Evolutionary conservation across 2,329 filamentous ascomycete species (phyloP).

Genomic region (Exophiala alcalophila): DNA sequence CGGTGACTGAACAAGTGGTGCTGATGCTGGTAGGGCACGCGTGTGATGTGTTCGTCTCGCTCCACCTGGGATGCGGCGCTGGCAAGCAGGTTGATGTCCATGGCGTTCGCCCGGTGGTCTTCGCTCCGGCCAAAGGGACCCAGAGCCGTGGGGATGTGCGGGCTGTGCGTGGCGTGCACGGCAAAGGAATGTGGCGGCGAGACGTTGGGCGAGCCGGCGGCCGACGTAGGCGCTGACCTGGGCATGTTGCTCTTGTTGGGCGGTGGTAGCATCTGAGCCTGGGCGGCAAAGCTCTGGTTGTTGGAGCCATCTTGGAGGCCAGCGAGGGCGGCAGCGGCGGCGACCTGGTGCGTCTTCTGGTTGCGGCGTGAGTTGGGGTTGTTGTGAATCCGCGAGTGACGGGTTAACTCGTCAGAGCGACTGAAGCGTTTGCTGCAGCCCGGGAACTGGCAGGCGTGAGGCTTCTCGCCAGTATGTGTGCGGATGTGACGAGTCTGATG

Average conservation of each 20-base stretch:
- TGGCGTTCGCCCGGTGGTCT: slow-evolving; percentile 50
- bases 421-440: slow-evolving; percentile 97
- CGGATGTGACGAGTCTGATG: slow-evolving; percentile 91
- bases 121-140: slow-evolving; percentile 53
- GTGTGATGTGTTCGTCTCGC: slow-evolving; percentile 52
- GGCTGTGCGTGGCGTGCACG: slow-evolving; percentile 51
- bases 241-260: slow-evolving; percentile 71
- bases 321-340: slow-evolving; percentile 55
- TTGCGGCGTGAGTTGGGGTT: slow-evolving; percentile 94
- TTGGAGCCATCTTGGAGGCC: slow-evolving; percentile 52
- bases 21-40: slow-evolving; percentile 45
- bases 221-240: slow-evolving; percentile 82
- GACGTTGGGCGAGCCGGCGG: slow-evolving; percentile 87
- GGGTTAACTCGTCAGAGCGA: slow-evolving; percentile 90
- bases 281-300: slow-evolving; percentile 42
- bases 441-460: slow-evolving; percentile 90
- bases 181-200: slow-evolving; percentile 88
- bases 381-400: slow-evolving; percentile 97
- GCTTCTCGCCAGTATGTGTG: slow-evolving; percentile 97
- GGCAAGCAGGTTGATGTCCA: slow-evolving; percentile 68
- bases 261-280: slow-evolving; percentile 71
- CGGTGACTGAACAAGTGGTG: slow-evolving; percentile 50
- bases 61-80: slow-evolving; percentile 66
- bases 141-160: slow-evolving; percentile 38
- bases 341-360: slow-evolving; percentile 72